Evolutionary conservation across 257 asterid genomes (phyloP), one percentile per base, ranked within the genome.

Genomic region (Henckelia pumila): DNA sequence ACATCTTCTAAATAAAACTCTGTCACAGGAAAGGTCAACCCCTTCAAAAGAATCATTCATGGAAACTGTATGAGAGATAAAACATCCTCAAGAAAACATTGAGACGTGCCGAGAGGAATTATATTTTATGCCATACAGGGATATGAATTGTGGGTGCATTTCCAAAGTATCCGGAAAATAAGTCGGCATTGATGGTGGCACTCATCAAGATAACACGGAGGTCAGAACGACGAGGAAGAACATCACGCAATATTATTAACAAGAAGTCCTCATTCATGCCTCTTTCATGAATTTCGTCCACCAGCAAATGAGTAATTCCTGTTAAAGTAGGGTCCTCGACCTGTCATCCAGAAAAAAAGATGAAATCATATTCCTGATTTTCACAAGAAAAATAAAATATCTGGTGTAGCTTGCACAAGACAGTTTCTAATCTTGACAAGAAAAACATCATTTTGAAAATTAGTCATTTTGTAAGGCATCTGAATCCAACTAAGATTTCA

Each of bases 221-320:
- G 77, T 88, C 92, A 56, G 96, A 95, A 69, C 99, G 97, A 47
- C 92, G 91, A 70, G 96, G 97, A 76, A 93, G 99, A 35, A 93
- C 79, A 60, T 93, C 96, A 30, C 82, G 81, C 74, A 93, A 75
- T 83, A 93, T 90, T 71, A 93, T 90, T 52, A 90, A 81, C 73
- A 93, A 77, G 75, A 93, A 93, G 79, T 93, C 99, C 79, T 93
- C 99, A 75, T 93, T 91, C 89, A 90, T 83, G 79, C 97, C 99
- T 80, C 99, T 82, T 80, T 93, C 97, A 73, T 93, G 99, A 80
- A 93, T 93, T 83, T 93, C 99, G 82, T 93, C 99, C 64, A 93
- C 90, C 75, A 93, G 78, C 77, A 93, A 80, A 86, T 93, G 95
- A 79, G 88, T 88, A 70, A 90, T 79, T 70, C 97, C 99, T 23